A percentile compares a stretch with the other conserved stretches of the same genome.
phyloP scores from a whole-genome alignment of 2,329 filamentous ascomycete species.

The Nigrospora osmanthi region DNA sequence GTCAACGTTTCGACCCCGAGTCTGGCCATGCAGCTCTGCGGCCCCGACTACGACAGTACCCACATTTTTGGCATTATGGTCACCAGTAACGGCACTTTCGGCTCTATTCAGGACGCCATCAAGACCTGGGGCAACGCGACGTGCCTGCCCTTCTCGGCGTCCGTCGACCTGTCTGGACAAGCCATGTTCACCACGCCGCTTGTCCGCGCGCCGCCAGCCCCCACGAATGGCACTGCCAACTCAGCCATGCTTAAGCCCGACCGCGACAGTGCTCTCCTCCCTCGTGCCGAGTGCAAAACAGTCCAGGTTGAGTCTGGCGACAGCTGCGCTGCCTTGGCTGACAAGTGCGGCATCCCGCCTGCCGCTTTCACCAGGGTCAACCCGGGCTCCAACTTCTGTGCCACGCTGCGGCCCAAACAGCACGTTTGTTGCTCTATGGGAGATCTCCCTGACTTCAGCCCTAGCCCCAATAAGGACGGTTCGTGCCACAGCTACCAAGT shows the following conservation, averaged over 20 bases:
- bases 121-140: constrained; percentile 17
- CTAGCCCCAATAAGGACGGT: constrained; percentile 25
- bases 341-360: constrained; percentile 12
- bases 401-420: constrained; percentile 21
- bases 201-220: too few species aligned
- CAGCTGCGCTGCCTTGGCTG: constrained; percentile 13
- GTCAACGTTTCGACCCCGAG: constrained; percentile 14
- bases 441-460: constrained; percentile 21
- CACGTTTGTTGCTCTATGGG: constrained; percentile 28
- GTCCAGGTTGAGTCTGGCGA: constrained; percentile 9
- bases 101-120: constrained; percentile 19
- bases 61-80: constrained; percentile 26
- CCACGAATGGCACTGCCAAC: too few species aligned
- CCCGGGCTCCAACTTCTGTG: constrained; percentile 16
- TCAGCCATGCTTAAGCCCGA: too few species aligned
- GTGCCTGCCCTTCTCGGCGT: constrained; percentile 15
- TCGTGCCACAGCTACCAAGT: constrained; percentile 25
- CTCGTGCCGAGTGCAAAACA: neutral
- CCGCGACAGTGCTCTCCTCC: neutral
- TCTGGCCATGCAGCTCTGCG: constrained; percentile 28
- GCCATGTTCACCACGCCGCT: too few species aligned
- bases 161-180: constrained; percentile 6
- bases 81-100: constrained; percentile 21
- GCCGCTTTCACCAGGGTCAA: constrained; percentile 16
- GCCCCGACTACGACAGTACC: constrained; percentile 14